Percentiles rank a stretch among this genome's conserved stretches.
These are phyloP conservation scores for Tuber microsphaerosporum DNA, from an alignment of 495 filamentous ascomycete genomes.

Conservation along the genomic window DNA sequence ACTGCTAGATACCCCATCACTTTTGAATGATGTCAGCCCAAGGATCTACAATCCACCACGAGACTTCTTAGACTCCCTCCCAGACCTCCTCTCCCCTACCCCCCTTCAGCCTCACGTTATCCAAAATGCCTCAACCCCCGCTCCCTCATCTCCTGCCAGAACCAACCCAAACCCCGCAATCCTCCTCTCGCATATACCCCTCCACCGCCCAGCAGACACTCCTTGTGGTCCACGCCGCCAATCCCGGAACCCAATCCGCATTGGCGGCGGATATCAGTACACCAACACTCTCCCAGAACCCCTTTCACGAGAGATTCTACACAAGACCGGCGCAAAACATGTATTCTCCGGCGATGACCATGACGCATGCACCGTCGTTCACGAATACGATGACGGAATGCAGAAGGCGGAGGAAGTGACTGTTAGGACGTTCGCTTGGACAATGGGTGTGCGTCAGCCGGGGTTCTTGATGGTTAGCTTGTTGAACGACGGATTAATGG, in stretches of 20 bases:
- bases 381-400: slow-evolving; percentile 52
- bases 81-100: background rate
- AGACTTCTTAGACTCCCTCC: slow-evolving; percentile 61
- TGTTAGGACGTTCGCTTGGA: slow-evolving; percentile 84
- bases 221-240: slow-evolving; percentile 83
- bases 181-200: slow-evolving; percentile 77
- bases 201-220: slow-evolving; percentile 69
- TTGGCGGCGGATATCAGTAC: slow-evolving; percentile 78
- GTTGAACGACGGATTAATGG: slow-evolving; percentile 73
- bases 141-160: background rate
- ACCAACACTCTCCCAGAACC: slow-evolving; percentile 78
- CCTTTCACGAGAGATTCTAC: slow-evolving; percentile 63
- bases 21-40: slow-evolving; percentile 52
- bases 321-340: slow-evolving; percentile 61
- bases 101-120: background rate
- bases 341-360: slow-evolving; percentile 94
- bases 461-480: slow-evolving; percentile 83
- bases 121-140: background rate
- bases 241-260: slow-evolving; percentile 67
- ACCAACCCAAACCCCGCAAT: slow-evolving; percentile 47
- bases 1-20: slow-evolving; percentile 73
- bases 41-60: slow-evolving; percentile 65
- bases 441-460: slow-evolving; percentile 82
- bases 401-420: slow-evolving; percentile 74
- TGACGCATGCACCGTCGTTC: slow-evolving; percentile 83